phyloP scores from a whole-genome alignment of 2,329 filamentous ascomycete species.

The Colletotrichum tanaceti region DNA sequence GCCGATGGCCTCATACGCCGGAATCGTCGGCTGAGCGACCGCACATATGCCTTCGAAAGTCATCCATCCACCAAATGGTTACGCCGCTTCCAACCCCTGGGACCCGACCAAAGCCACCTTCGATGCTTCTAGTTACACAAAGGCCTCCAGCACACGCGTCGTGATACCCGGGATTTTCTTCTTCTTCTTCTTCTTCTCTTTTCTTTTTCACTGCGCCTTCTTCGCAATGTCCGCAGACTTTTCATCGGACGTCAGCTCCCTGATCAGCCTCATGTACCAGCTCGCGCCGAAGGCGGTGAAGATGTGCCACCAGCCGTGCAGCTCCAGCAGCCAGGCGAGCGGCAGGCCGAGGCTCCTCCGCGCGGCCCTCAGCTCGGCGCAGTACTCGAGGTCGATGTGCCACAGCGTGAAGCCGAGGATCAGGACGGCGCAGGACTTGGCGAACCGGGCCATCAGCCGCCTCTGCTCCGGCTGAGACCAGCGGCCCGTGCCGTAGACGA shows the following conservation, averaged over 20 bases:
- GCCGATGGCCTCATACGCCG: too few relatives aligned
- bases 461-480: constrained; percentile 46
- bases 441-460: constrained; percentile 45
- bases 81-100: neutral
- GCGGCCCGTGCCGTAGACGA: constrained; percentile 49
- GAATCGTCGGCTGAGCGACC: neutral
- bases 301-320: constrained; percentile 75
- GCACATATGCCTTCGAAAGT: neutral
- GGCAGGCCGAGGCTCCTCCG: constrained; percentile 63
- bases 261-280: constrained; percentile 51
- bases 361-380: constrained; percentile 58
- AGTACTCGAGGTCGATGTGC: constrained; percentile 67
- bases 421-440: constrained; percentile 50
- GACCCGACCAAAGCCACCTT: neutral
- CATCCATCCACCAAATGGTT: neutral
- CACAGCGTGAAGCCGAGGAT: constrained; percentile 63
- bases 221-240: neutral
- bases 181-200: too few relatives aligned
- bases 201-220: constrained; percentile 16
- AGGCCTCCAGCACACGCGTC: too few relatives aligned
- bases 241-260: constrained; percentile 31
- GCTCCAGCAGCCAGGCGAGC: constrained; percentile 66
- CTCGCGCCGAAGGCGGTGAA: constrained; percentile 67
- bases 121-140: too few relatives aligned
- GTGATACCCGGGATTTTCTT: too few relatives aligned